Base-by-base conservation (phyloP, 176 grass and related monocot genomes). In the Eremochloa ophiuroides region DNA sequence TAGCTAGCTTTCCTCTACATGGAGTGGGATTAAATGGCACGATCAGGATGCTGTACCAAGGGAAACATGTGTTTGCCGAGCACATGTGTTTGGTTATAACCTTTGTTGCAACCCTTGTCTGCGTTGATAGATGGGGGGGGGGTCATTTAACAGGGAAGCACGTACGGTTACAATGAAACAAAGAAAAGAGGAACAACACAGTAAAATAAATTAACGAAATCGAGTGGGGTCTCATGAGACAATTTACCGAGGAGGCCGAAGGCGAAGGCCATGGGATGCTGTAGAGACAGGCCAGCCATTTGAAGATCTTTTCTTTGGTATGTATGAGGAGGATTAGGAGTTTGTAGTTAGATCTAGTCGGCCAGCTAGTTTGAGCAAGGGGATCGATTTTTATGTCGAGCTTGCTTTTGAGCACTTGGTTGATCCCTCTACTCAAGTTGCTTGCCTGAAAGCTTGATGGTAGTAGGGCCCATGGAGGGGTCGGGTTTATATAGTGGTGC, bases 211-310 rank as follows among this genome's bases (percentile, higher is more conserved):
- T 22, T 44, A 33, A 63, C 4, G 51, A 63, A 55, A 33, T 26
- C 5, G 6, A 27, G 0, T 7, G 22, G 25, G 64, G 16, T 50
- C n/a, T 60, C 5, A 47, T 10, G 13, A 28, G 35, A 22, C 9
- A 61, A 12, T 76, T 65, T 86, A 94, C 92, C 92, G 86, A 94
- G 66, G 74, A 94, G 84, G 30, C 92, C 92, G 55, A 94, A 94
- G 42, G 75, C 14, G 27, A 91, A 91, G 28, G 82, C 91, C 91
- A 82, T 80, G 13, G 91, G 91, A 25, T 93, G 85, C 13, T 91
- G 73, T 50, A 83, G 59, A 25, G 91, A 93, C 18, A 93, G 23
- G 62, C 83, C 85, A 58, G 82, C 91, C 91, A 93, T 93, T 77
- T 55, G 68, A 68, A 16, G 75, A 64, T 18, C 65, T 13, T 71